Evolutionary conservation across 495 filamentous ascomycete genomes (phyloP), one percentile per base, ranked within the genome.

Genomic region (Polyplosphaeria fusca): DNA sequence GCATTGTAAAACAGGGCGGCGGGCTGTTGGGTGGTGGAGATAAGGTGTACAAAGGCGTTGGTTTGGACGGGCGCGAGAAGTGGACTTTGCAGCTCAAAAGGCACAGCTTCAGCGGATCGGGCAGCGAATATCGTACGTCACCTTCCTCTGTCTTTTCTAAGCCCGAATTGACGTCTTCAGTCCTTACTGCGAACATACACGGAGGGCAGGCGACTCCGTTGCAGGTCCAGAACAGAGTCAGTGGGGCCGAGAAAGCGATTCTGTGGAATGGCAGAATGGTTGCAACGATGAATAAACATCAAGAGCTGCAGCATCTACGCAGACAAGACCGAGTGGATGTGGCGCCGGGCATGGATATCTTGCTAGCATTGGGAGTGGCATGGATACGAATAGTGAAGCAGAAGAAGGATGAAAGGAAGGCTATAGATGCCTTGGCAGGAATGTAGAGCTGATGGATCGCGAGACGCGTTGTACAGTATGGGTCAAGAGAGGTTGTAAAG

Each of bases 321-420:
- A 19, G 47, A n/a, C 11, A 39, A 24, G 47, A 50, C 11, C 7
- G 37, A 4, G 26, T 50, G 4, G n/a, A 37, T 24, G 28, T 50
- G 4, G 47, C 47, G 14, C 7, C 47, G n/a, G 47, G 47, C 14
- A 50, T 50, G 47, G 47, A 50, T 18, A 50, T 50, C 18, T 20
- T 50, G n/a, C 18, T 50, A 13, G 5, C 47, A n/a, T 11, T 50
- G 18, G 47, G 28, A 3, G 47, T 50, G 27, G 26, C 26, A 11
- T 50, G 47, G 47, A 23, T 50, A 9, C 26, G 47, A 23, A 22
- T 50, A 5, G 47, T 38, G 12, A 50, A 50, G 20, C 3, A 37
- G 3, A 50, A 37, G 4, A 39, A 11, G 22, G 47, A n/a, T n/a
- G n/a, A n/a, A n/a, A n/a, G n/a, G n/a, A n/a, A n/a, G n/a, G n/a